These are phyloP conservation scores for Penicillium cosmopolitanum DNA, from an alignment of 495 filamentous ascomycete genomes.

Conservation along the genomic window DNA sequence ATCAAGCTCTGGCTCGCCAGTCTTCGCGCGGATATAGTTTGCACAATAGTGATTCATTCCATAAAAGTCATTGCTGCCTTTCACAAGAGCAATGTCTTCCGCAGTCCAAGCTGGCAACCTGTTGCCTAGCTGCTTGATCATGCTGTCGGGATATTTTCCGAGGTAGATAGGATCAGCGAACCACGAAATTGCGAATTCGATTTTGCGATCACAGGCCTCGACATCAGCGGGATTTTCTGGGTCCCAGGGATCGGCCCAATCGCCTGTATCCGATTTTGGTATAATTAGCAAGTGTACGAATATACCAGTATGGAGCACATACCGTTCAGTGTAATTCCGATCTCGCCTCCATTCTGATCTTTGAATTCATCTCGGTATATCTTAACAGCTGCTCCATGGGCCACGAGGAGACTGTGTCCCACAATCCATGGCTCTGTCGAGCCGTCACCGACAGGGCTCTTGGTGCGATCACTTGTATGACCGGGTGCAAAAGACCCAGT, in stretches of 20 bases:
- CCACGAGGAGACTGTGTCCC: conserved; percentile 52
- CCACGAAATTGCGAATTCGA: conserved; percentile 61
- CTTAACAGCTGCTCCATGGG: conserved; percentile 54
- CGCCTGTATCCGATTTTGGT: conserved; percentile 50
- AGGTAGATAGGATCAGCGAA: conserved; percentile 76
- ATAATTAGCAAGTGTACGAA: neutral
- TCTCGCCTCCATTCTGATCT: conserved; percentile 48
- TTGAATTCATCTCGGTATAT: conserved; percentile 58
- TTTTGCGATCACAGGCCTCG: conserved; percentile 54
- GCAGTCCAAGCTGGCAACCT: conserved; percentile 66
- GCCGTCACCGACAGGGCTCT: conserved; percentile 52
- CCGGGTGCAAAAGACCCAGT: conserved; percentile 56
- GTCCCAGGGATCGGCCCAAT: conserved; percentile 61
- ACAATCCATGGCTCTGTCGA: conserved; percentile 56
- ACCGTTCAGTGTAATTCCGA: conserved; percentile 61
- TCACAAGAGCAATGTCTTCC: conserved; percentile 68
- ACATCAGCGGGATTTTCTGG: conserved; percentile 51
- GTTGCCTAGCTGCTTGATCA: conserved; percentile 72
- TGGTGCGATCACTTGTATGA: conserved; percentile 51
- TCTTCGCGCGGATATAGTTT: conserved; percentile 77
- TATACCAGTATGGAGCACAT: conserved; percentile 4
- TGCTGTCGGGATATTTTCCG: conserved; percentile 75
- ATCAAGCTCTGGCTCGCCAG: conserved; percentile 55
- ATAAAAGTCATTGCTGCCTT: conserved; percentile 81
- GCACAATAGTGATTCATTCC: conserved; percentile 87